Evolutionary conservation across 768 basidiomycete species (phyloP), one percentile per base, ranked within the genome.

Genomic region (Trametes villosa): DNA sequence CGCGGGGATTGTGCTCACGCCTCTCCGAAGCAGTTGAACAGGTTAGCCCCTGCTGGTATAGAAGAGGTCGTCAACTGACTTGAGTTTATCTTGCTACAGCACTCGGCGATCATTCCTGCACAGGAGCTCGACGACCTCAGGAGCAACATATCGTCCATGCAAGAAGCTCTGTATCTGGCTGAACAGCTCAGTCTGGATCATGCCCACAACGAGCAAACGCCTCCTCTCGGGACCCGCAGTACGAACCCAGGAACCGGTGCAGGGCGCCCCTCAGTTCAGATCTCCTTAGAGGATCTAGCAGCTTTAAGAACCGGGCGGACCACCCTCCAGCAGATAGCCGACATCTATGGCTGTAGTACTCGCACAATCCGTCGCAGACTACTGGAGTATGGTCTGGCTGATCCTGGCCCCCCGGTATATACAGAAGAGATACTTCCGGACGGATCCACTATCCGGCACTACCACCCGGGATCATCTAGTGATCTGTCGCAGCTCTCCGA

Each of bases 401-500:
- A 33, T 5, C 49, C 49, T 11, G 49, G 31, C 13, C 49, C 49
- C 1, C 49, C 49, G 13, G 49, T 50, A 6, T 36, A 36, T 15
- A 33, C 31, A 3, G 49, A 50, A n/a, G 31, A n/a, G 17, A 20
- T 3, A 12, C 31, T 4, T 0, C 2, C 31, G 17, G 49, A 50
- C 11, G 49, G 49, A 4, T 9, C n/a, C 4, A 36, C 17, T 7
- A 3, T 9, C 5, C 49, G 33, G 4, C 31, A 50, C 3, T 50
- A 50, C 24, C 17, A 8, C 8, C n/a, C 33, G 1, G 49, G 49
- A 5, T 7, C 12, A 36, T 36, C 49, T 9, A 50, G 49, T 22
- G 49, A 36, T 3, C 49, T 50, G 2, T 50, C 49, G 3, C 49
- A 50, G 34, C 31, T 73, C 27, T 53, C 58, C 3, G 71, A 74